Conservation (phyloP, 805 yeast genomes). For the Candida patagonica region DNA sequence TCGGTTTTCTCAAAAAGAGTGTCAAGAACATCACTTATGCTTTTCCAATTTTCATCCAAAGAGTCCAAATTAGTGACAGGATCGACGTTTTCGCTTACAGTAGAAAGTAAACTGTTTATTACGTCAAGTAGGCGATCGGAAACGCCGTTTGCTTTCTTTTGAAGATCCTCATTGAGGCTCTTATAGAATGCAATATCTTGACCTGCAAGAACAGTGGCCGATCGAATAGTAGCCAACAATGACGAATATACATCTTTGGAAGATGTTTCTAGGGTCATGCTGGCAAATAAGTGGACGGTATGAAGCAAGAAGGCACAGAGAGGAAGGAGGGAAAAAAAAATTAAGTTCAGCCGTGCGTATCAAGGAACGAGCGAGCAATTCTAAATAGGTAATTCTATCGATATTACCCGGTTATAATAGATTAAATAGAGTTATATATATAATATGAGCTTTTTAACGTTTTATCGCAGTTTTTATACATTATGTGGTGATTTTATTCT, state of each 20-base stretch:
- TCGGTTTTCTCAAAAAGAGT: conserved; percentile 69
- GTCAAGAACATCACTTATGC: conserved; percentile 56
- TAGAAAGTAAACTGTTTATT: conserved; percentile 22
- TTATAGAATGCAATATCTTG: conserved; percentile 73
- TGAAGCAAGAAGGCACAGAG: too few relatives aligned
- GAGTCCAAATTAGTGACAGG: conserved; percentile 35
- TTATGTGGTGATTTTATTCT: too few relatives aligned
- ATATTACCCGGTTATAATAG: too few relatives aligned
- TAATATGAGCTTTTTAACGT: too few relatives aligned
- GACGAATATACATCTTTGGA: conserved; percentile 31
- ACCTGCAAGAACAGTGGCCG: conserved; percentile 60
- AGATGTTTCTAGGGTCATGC: conserved; percentile 11
- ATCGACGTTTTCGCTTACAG: conserved; percentile 19
- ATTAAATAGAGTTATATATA: too few relatives aligned
- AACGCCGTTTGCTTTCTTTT: conserved; percentile 31
- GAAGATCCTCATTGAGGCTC: conserved; percentile 46
- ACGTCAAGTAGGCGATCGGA: conserved; percentile 23
- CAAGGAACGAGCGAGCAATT: too few relatives aligned
- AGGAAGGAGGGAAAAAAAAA: conserved; percentile 3
- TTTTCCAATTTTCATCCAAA: conserved; percentile 48
- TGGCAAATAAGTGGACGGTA: background rate
- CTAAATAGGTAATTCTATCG: too few relatives aligned
- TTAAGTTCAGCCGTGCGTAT: background rate
- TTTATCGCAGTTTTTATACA: too few relatives aligned
- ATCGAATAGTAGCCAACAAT: conserved; percentile 50